Base-by-base conservation (phyloP, 768 basidiomycete species). In the Heimioporus sp. region DNA sequence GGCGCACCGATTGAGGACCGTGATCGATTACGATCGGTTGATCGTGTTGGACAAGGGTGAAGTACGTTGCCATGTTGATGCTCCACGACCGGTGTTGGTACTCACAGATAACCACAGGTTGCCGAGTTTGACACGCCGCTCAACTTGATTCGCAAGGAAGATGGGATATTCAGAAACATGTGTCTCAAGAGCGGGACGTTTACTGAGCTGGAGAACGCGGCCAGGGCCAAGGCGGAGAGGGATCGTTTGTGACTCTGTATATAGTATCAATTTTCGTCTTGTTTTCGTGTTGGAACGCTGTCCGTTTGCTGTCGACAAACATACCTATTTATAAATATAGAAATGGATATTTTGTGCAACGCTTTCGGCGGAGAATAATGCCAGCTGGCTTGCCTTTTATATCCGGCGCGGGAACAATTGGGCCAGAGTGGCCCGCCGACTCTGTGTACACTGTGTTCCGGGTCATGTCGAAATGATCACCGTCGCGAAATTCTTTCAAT, bases 21-120 rank as follows among this genome's bases (percentile, higher is more conserved):
- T 92, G 49, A 88, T 90, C 53, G 88, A 94, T 68, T 86, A 94
- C 60, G 86, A 87, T 68, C 75, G 85, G 30, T 69, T 94, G 53
- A 78, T 93, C 53, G 85, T 93, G 9, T 72, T 93, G n/a, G 89
- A 93, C 51, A 65, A 55, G 55, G 67, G 65, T 45, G 61, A 69
- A 61, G 68, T 64, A 20, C 1, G 67, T 57, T 9, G 1, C 2
- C 16, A 10, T 15, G 4, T n/a, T 11, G 17, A 24, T 41, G 31
- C 9, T 28, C 7, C 24, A 28, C 24, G 24, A 28, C 7, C 24
- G 6, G 24, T 28, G 5, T 28, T 28, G 24, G 24, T 28, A 5
- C 24, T 28, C 3, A 24, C 24, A 28, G 24, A 28, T 28, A 7
- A 28, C 8, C 2, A 3, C 40, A 65, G 76, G 67, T 87, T 43